A percentile compares a stretch with the other conserved stretches of the same genome.
Evolutionary conservation across 2,329 filamentous ascomycete genomes (phyloP).

Genomic region (Myriosclerotinia curreyana): DNA sequence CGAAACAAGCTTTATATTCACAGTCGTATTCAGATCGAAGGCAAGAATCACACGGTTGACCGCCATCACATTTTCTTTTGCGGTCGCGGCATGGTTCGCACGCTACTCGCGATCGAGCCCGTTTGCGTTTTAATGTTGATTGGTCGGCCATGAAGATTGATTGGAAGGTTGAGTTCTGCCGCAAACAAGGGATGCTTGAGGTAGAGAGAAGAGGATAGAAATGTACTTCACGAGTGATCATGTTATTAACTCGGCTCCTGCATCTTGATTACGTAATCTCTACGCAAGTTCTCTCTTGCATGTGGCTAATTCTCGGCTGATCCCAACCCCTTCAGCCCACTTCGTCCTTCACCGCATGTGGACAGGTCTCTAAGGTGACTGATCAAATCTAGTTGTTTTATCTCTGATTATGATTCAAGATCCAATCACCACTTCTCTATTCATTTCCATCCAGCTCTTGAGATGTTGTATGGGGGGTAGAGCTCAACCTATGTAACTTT

Average conservation of each 20-base stretch:
- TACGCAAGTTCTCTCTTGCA: not conserved
- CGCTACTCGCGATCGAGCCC: conserved; percentile 6
- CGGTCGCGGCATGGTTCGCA: conserved; percentile 18
- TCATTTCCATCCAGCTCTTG: no score
- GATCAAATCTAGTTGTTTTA: no score
- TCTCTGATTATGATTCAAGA: not conserved
- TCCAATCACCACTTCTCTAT: no score
- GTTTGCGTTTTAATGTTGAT: conserved; percentile 10
- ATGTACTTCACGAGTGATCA: not conserved
- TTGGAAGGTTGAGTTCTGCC: not conserved
- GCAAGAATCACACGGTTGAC: conserved; percentile 16
- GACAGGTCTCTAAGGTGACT: no score
- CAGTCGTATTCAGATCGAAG: conserved; percentile 8
- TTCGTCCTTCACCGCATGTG: no score
- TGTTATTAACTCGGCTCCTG: not conserved
- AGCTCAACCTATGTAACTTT: not conserved
- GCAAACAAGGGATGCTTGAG: not conserved
- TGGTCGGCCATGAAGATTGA: not conserved
- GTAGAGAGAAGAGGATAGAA: not conserved
- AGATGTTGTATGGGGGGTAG: not conserved
- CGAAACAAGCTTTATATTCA: not conserved
- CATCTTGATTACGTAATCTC: not conserved
- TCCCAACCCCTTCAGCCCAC: not conserved
- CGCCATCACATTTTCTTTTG: conserved; percentile 16
- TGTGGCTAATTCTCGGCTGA: not conserved